Base-by-base conservation (phyloP, 108 stramenopile genomes). In the Cafeteria roenbergensis region DNA sequence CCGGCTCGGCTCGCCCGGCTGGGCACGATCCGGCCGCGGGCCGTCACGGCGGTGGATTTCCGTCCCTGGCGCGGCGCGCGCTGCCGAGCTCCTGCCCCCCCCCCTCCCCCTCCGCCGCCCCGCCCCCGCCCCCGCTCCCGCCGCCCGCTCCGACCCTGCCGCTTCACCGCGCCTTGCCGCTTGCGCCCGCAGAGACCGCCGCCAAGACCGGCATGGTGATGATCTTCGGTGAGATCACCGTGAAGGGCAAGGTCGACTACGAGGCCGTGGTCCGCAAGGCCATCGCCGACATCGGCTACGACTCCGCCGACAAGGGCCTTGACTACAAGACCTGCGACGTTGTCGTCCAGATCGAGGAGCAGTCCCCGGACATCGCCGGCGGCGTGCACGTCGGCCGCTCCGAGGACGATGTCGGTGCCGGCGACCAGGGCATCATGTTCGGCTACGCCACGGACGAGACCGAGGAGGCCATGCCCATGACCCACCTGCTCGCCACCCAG, bases 351-450 rank as follows among this genome's bases (percentile, higher is more conserved):
- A 72, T 84, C 60, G 81, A 84, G 74, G 79, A 82, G 67, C 83
- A 84, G 79, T 77, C 75, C 27, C 81, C 83, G 9, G 83, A 84
- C 61, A 84, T 84, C 57, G 82, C 80, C 37, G 80, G 82, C 78
- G 74, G 76, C 36, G 81, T 80, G 29, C 81, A 82, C 74, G 28
- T 65, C 20, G 70, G 63, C 30, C 60, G 30, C 51, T 26, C 70
- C 51, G 35, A 78, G 31, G 81, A 82, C 64, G 83, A 84, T 65
- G 73, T 82, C 51, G 83, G 83, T 26, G 83, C 83, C 34, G 83
- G 83, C 20, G 83, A 84, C 79, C 83, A 84, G 78, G 83, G 83
- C 31, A 82, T 82, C 79, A 84, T 84, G 83, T 84, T 84, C 65
- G 83, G 83, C 31, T 84, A 80, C 65, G 83, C 83, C 63, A 75